Percentiles rank a stretch among this genome's conserved stretches.
Evolutionary conservation across 2,329 filamentous ascomycete species (phyloP).

Genomic region (Beauveria caledonica): DNA sequence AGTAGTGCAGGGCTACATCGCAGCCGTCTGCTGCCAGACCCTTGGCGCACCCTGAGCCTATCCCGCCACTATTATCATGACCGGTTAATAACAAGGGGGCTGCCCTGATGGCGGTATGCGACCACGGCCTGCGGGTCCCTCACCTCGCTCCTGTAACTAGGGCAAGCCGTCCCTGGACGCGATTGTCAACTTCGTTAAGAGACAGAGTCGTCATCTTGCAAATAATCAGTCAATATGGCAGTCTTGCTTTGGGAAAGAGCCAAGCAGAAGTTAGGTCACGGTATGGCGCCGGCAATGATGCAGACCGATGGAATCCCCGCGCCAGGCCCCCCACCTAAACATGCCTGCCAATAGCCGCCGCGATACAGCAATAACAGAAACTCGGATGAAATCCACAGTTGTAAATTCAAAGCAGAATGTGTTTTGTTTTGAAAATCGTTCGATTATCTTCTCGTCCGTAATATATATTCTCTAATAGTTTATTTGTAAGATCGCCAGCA

Average conservation of each 20-base stretch:
- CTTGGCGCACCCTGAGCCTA: conserved; percentile 25
- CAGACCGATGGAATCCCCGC: neutral
- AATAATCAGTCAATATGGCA: neutral
- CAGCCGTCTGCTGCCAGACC: conserved; percentile 27
- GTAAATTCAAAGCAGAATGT: neutral
- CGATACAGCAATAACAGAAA: neutral
- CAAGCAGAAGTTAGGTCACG: neutral
- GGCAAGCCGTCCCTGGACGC: conserved; percentile 21
- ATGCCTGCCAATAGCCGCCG: conserved; percentile 4
- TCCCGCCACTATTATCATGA: conserved; percentile 23
- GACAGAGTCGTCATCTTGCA: conserved; percentile 8
- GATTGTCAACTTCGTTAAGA: conserved; percentile 7
- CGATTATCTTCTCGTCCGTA: neutral
- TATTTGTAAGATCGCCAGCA: neutral
- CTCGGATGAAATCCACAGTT: neutral
- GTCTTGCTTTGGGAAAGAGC: neutral
- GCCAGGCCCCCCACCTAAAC: neutral
- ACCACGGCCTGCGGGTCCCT: neutral
- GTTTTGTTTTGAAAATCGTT: neutral
- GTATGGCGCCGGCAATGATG: neutral
- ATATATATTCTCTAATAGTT: neutral
- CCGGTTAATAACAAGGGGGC: neutral
- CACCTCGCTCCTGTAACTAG: conserved; percentile 27
- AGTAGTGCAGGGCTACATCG: conserved; percentile 27
- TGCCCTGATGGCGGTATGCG: no score